Base-by-base conservation (phyloP, 2,329 filamentous ascomycete genomes). In the Fusarium foetens region DNA sequence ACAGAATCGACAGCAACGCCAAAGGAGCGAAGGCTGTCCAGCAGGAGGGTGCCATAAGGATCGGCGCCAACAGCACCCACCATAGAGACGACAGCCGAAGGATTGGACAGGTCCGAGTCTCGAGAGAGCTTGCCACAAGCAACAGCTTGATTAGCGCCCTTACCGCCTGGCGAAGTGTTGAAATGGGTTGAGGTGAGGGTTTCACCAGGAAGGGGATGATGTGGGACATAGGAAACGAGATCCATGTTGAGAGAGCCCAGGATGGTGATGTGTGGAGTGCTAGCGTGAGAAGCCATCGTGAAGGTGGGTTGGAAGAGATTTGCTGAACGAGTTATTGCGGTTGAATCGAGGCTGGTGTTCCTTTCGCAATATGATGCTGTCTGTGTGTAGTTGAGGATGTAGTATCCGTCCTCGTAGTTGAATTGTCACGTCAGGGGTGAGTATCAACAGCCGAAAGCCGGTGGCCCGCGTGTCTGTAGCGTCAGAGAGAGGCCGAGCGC, bases 191-290 rank as follows among this genome's bases (percentile, higher is more conserved):
- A 89, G 5, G 93, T 95, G 57, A 98, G 87, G 6, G 95, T 98
- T 83, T 99, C 95, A 74, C 95, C 96, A 2, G 92, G 91, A 3
- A 87, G 84, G 3, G 96, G 95, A 71, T 97, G 90, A 71, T 95
- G 93, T 9, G 93, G 86, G 38, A 96, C 96, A 77, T 94, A 91
- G 43, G 94, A 95, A 71, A 97, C 93, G 71, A 98, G 91, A 84
- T 99, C 95, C 80, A 94, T 93, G 84, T 98, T 98, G 68, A 99
- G 90, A 38, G 95, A 98, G 76, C 95, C 95, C 75, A 98, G 91
- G 70, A 98, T 89, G 71, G 92, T 92, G 80, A 98, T 96, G 76
- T 82, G 81, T 68, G 77, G 73, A 66, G 74, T 64, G 76, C 74
- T 76, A 71, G 73, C 52, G 43, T 68, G 45, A 42, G 74, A 70